Percentiles rank a stretch among this genome's conserved stretches.
Evolutionary conservation across 2,329 filamentous ascomycete species (phyloP).

Genomic region (Aspergillus awamori): DNA sequence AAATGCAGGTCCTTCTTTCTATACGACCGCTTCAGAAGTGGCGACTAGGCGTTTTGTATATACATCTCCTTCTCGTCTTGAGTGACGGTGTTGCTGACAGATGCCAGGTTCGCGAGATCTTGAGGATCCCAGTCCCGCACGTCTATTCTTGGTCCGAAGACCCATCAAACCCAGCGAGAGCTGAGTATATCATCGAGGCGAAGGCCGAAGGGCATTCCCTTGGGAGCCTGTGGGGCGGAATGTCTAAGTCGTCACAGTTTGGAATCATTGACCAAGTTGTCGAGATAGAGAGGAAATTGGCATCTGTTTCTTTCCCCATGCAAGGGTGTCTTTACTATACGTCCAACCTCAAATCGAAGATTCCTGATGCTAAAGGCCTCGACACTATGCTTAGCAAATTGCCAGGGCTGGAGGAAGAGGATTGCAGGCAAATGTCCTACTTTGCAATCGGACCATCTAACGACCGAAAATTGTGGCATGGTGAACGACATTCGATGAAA

Average conservation of each 20-base stretch:
- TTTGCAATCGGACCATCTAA: conserved; percentile 19
- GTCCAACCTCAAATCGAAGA: conserved; percentile 12
- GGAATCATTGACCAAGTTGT: conserved; percentile 23
- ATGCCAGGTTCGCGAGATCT: conserved; percentile 14
- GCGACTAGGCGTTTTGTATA: conserved; percentile 30
- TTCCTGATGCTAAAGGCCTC: not conserved
- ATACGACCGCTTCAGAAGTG: conserved; percentile 28
- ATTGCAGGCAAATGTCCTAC: not conserved
- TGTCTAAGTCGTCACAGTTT: conserved; percentile 15
- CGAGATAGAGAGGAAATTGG: conserved; percentile 26
- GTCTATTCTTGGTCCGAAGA: conserved; percentile 40
- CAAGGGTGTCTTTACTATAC: conserved; percentile 30
- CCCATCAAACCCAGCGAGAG: conserved; percentile 39
- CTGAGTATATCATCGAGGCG: conserved; percentile 48
- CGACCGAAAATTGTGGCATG: conserved; percentile 16
- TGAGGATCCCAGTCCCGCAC: conserved; percentile 39
- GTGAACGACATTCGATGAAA: conserved; percentile 11
- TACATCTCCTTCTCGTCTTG: not conserved
- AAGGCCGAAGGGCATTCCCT: conserved; percentile 34
- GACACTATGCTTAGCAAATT: not conserved
- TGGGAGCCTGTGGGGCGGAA: conserved; percentile 34
- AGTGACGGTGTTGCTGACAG: not conserved
- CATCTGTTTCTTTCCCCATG: conserved; percentile 21
- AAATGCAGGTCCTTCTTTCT: conserved; percentile 22
- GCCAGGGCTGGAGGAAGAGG: not conserved